Percentiles rank a stretch among this genome's conserved stretches.
phyloP scores from a whole-genome alignment of 2,329 filamentous ascomycete genomes.

The Paecilomyces formosus region DNA sequence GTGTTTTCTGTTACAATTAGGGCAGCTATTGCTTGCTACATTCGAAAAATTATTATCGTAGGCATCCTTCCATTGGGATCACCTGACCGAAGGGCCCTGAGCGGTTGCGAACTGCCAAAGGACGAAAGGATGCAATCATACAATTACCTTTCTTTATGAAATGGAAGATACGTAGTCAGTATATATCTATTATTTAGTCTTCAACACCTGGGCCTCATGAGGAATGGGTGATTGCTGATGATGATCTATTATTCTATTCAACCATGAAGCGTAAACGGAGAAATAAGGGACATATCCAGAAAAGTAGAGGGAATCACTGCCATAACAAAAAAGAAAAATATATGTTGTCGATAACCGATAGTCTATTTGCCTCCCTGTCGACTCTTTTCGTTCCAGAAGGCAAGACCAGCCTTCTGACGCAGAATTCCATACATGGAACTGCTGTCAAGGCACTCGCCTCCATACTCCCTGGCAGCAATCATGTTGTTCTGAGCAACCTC shows the following conservation, averaged over 20 bases:
- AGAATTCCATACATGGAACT: constrained; percentile 31
- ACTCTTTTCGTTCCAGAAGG: constrained; percentile 34
- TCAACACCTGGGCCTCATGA: background rate
- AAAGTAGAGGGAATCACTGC: background rate
- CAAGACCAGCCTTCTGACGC: constrained; percentile 27
- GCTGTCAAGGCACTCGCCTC: constrained; percentile 30
- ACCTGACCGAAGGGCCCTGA: too few relatives aligned
- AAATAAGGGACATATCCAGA: background rate
- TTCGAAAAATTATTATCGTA: too few relatives aligned
- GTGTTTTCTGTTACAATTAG: background rate
- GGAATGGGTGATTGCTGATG: background rate
- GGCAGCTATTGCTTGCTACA: too few relatives aligned
- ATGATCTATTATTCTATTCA: background rate
- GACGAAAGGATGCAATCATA: background rate
- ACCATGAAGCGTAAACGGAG: background rate
- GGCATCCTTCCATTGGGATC: too few relatives aligned
- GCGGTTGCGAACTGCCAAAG: too few relatives aligned
- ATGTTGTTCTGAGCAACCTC: constrained; percentile 28
- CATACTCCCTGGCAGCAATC: constrained; percentile 27
- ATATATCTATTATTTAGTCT: background rate
- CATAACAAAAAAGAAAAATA: background rate
- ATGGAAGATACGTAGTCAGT: background rate
- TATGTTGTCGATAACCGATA: background rate
- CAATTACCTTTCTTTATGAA: background rate
- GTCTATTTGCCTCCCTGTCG: constrained; percentile 7